Percentiles rank a stretch among this genome's conserved stretches.
phyloP scores from a whole-genome alignment of 371 early-diverging fungal genomes.

The Syncephalastrum sp. region DNA sequence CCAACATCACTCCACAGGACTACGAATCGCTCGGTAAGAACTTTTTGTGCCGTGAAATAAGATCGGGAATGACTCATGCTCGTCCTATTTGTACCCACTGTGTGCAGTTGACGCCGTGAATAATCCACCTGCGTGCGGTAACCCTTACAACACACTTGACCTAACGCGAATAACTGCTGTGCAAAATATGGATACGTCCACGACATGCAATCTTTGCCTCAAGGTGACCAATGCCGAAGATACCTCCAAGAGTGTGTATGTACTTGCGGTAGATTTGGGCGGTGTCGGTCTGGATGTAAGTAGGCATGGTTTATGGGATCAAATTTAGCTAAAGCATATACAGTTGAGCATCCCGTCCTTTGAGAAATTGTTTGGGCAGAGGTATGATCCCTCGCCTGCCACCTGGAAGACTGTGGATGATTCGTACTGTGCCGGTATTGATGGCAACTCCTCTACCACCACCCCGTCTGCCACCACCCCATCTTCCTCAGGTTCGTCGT shows the following conservation, averaged over 20 bases:
- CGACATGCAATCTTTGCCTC: constrained; percentile 51
- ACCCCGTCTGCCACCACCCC: no score
- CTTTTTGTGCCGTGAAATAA: not conserved
- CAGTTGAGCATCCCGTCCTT: constrained; percentile 32
- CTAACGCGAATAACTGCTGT: constrained; percentile 55
- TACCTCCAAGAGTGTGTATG: constrained; percentile 39
- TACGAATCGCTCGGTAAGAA: constrained; percentile 25
- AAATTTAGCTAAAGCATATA: not conserved
- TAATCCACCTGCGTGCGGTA: constrained; percentile 55
- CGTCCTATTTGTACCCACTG: constrained; percentile 10
- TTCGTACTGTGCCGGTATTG: constrained; percentile 24
- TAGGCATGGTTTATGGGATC: not conserved
- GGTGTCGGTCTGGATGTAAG: constrained; percentile 52
- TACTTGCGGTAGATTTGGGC: constrained; percentile 56
- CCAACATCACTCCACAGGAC: constrained; percentile 24
- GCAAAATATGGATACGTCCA: constrained; percentile 32
- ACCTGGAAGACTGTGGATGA: constrained; percentile 20
- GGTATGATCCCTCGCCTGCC: constrained; percentile 25
- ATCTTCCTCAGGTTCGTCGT: no score
- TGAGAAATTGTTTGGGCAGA: constrained; percentile 23
- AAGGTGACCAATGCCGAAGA: constrained; percentile 42
- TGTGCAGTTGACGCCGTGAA: constrained; percentile 11
- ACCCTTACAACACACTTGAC: constrained; percentile 51
- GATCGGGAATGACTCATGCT: not conserved
- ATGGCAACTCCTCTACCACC: constrained; percentile 7